These are phyloP conservation scores for Wickerhamomyces sp. DNA, from an alignment of 1,139 yeast genomes.

Conservation along the genomic window DNA sequence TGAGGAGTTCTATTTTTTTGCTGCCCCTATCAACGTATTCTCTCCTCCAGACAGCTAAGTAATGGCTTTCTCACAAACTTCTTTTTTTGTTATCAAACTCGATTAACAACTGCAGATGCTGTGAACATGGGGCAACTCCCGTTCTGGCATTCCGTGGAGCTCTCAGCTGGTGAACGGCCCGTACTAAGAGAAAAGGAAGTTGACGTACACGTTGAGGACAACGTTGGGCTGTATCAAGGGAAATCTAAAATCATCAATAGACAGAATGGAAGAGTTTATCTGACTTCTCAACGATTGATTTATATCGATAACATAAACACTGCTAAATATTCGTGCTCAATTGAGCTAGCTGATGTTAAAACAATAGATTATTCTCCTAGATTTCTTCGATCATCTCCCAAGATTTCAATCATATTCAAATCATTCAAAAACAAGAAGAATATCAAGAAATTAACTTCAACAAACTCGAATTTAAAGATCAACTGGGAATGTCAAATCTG, in stretches of 20 bases:
- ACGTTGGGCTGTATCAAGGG: constrained; percentile 69
- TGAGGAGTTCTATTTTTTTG: constrained; percentile 6
- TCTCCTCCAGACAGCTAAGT: too few species aligned
- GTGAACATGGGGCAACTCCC: constrained; percentile 15
- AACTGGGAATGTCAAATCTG: constrained; percentile 86
- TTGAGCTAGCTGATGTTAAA: constrained; percentile 45
- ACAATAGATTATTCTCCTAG: constrained; percentile 48
- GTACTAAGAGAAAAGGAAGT: constrained; percentile 37
- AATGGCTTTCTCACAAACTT: too few species aligned
- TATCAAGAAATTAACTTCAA: constrained; percentile 1
- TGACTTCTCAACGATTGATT: constrained; percentile 69
- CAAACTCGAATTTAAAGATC: constrained; percentile 2
- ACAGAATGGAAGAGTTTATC: constrained; percentile 73
- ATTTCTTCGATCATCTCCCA: constrained; percentile 76
- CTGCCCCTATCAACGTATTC: background rate
- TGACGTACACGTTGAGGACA: constrained; percentile 45
- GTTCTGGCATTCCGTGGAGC: constrained; percentile 39
- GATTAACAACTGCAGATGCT: background rate
- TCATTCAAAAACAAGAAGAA: constrained; percentile 12
- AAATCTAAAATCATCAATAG: constrained; percentile 55
- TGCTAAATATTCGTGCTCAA: constrained; percentile 39
- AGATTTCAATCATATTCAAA: constrained; percentile 44
- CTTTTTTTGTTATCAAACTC: too few species aligned
- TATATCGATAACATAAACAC: constrained; percentile 57
- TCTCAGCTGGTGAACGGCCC: constrained; percentile 44